Evolutionary conservation across 805 yeast genomes (phyloP).

Genomic region (Peterozyma toletana): DNA sequence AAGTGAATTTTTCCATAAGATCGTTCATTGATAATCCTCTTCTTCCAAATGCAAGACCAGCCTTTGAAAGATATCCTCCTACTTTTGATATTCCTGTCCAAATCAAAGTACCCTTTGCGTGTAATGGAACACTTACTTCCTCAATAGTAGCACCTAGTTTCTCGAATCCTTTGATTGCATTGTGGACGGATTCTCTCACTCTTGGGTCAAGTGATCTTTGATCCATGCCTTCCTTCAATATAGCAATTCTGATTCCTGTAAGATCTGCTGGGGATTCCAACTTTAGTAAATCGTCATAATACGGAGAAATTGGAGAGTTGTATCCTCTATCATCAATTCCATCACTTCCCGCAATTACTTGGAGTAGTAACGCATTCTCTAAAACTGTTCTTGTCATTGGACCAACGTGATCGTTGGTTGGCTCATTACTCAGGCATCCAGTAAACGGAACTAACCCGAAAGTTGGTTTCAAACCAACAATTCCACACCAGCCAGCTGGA

Average conservation of each 20-base stretch:
- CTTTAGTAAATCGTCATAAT: conserved; percentile 6
- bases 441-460: conserved; percentile 34
- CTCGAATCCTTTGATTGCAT: conserved; percentile 21
- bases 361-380: conserved; percentile 23
- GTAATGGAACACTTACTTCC: conserved; percentile 28
- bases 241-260: conserved; percentile 24
- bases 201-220: conserved; percentile 22
- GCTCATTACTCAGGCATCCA: conserved; percentile 26
- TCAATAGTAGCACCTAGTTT: conserved; percentile 25
- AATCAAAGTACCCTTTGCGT: conserved; percentile 26
- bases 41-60: conserved; percentile 7
- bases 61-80: conserved; percentile 14
- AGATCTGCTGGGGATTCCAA: conserved; percentile 12
- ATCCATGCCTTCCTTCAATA: conserved; percentile 26
- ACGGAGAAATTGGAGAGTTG: conserved; percentile 15
- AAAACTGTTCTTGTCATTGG: conserved; percentile 29
- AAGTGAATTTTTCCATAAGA: conserved; percentile 6
- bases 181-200: conserved; percentile 18
- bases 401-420: conserved; percentile 28
- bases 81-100: conserved; percentile 26
- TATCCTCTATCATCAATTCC: conserved; percentile 23
- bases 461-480: conserved; percentile 38
- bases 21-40: conserved; percentile 10
- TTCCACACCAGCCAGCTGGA: conserved; percentile 30
- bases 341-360: conserved; percentile 28